Conservation (phyloP, 1,139 yeast genomes). For the Nakaseomyces nivariensis region DNA sequence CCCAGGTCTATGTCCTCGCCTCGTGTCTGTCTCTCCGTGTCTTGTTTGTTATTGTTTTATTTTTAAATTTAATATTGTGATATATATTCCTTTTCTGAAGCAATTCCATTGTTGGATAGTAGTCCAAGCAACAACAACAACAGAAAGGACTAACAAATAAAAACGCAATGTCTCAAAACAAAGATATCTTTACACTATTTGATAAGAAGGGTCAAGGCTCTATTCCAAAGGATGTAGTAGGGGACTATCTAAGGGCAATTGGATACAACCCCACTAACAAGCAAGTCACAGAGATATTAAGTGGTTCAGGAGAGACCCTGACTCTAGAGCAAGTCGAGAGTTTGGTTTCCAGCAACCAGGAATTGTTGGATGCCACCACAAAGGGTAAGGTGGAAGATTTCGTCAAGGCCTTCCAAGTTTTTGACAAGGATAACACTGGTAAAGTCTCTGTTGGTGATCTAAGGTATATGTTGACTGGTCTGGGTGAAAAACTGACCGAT, state of each 20-base stretch:
- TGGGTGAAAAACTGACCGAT: constrained; percentile 86
- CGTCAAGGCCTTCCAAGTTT: constrained; percentile 94
- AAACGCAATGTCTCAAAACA: constrained; percentile 35
- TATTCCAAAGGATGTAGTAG: constrained; percentile 79
- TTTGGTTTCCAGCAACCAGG: constrained; percentile 20
- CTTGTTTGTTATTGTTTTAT: no score
- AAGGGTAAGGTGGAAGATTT: constrained; percentile 57
- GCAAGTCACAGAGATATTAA: constrained; percentile 20
- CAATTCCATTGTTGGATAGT: neutral
- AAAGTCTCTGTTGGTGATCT: constrained; percentile 95
- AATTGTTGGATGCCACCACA: constrained; percentile 25
- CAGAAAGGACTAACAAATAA: neutral
- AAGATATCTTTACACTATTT: constrained; percentile 94
- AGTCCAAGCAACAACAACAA: neutral
- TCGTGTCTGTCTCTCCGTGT: no score
- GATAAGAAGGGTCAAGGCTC: constrained; percentile 95
- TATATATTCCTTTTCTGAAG: no score
- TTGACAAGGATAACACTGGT: constrained; percentile 92
- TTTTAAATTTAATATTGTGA: no score
- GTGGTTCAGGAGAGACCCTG: constrained; percentile 11
- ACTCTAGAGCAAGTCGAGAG: constrained; percentile 20
- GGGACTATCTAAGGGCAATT: constrained; percentile 90
- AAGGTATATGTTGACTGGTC: constrained; percentile 82
- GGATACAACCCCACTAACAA: constrained; percentile 88
- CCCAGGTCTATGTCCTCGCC: no score